A percentile compares a stretch with the other conserved stretches of the same genome.
These are phyloP conservation scores for Stephania japonica DNA, from an alignment of 164 flowering plant species.

Conservation along the genomic window DNA sequence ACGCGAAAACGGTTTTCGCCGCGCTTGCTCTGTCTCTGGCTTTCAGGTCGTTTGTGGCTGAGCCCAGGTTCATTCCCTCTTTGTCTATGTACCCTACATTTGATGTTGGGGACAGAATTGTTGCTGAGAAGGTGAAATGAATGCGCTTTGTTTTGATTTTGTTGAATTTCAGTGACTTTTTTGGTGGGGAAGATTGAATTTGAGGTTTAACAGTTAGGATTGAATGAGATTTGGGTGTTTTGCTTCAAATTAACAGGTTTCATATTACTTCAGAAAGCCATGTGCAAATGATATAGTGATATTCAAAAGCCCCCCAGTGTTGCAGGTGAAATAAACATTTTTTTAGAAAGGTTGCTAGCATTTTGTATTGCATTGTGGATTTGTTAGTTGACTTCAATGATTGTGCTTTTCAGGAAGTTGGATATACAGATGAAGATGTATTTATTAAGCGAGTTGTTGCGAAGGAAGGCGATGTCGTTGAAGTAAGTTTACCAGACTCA, in stretches of 20 bases:
- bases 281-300: conserved; percentile 91
- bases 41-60: conserved; percentile 81
- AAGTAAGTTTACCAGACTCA: conserved; percentile 42
- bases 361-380: not conserved
- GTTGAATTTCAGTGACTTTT: not conserved
- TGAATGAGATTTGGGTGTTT: not conserved
- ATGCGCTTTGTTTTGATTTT: not conserved
- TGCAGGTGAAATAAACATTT: conserved; percentile 26
- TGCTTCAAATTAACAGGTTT: conserved; percentile 44
- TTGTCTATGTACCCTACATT: conserved; percentile 98
- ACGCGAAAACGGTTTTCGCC: conserved; percentile 75
- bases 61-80: conserved; percentile 94
- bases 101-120: conserved; percentile 88
- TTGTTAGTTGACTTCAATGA: not conserved
- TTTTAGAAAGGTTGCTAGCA: not conserved
- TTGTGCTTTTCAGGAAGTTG: conserved; percentile 74
- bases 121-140: conserved; percentile 80
- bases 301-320: conserved; percentile 89
- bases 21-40: conserved; percentile 80
- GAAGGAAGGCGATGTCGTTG: conserved; percentile 85
- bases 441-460: conserved; percentile 92
- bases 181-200: not conserved
- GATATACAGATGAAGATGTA: conserved; percentile 90
- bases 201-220: not conserved
- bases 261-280: conserved; percentile 92